Conservation (phyloP, 1,139 yeast genomes). For the Scheffersomyces illinoinensis region DNA sequence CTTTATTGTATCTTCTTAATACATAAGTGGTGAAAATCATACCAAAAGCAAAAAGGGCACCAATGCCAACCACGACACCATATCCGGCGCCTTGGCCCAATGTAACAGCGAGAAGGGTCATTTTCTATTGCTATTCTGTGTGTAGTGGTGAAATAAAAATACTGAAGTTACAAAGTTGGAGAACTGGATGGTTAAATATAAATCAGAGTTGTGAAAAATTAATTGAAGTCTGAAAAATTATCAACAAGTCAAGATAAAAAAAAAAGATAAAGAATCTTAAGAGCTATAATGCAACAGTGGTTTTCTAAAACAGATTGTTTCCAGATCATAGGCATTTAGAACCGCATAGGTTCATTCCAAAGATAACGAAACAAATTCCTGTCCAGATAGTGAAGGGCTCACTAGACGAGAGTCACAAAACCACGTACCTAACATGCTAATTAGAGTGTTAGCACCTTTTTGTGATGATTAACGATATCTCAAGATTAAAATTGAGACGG, state of each 20-base stretch:
- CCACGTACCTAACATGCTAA: background rate
- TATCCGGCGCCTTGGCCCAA: conserved; percentile 85
- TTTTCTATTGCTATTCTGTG: background rate
- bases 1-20: conserved; percentile 73
- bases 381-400: background rate
- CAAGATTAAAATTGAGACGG: background rate
- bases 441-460: background rate
- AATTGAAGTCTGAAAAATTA: background rate
- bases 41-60: conserved; percentile 74
- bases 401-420: background rate
- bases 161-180: background rate
- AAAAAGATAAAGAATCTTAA: background rate
- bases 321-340: background rate
- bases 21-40: conserved; percentile 75
- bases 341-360: background rate
- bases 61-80: conserved; percentile 86
- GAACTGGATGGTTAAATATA: background rate
- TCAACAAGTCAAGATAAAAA: background rate
- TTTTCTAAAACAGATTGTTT: background rate
- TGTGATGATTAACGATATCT: background rate
- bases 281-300: background rate
- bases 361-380: background rate
- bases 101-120: conserved; percentile 18
- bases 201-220: background rate
- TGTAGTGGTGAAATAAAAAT: conserved; percentile 1